These are phyloP conservation scores for Alternaria triticimaculans DNA, from an alignment of 2,329 filamentous ascomycete species.

Conservation along the genomic window DNA sequence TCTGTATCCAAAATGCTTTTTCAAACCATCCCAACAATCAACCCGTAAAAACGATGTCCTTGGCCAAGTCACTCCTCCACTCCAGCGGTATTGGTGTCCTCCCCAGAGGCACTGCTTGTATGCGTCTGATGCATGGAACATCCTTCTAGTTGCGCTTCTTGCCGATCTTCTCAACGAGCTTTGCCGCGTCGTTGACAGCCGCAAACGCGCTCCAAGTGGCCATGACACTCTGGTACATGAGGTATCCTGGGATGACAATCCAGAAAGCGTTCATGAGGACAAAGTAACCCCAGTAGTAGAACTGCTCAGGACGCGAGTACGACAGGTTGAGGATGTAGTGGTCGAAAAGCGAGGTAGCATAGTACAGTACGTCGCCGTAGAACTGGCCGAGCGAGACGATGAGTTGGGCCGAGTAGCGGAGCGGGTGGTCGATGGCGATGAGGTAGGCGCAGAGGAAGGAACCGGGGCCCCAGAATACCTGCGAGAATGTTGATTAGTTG, in stretches of 20 bases:
- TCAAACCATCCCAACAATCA: not conserved
- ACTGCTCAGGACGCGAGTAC: constrained; percentile 67
- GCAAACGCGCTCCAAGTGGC: constrained; percentile 44
- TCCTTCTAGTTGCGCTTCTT: constrained; percentile 40
- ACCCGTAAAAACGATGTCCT: not conserved
- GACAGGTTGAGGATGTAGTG: constrained; percentile 60
- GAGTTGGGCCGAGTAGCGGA: constrained; percentile 65
- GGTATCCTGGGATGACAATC: constrained; percentile 63
- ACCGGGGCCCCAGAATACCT: constrained; percentile 68
- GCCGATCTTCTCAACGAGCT: constrained; percentile 34
- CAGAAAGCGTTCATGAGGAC: constrained; percentile 71
- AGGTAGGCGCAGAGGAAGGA: constrained; percentile 64
- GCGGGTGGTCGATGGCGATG: constrained; percentile 61
- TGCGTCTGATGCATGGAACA: not conserved
- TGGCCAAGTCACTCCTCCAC: not conserved
- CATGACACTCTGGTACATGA: constrained; percentile 45
- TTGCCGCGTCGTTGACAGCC: constrained; percentile 46
- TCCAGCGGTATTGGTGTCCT: not conserved
- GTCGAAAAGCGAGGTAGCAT: constrained; percentile 68
- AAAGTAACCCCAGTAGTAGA: constrained; percentile 72
- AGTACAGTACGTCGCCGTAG: constrained; percentile 70
- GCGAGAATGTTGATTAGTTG: not conserved
- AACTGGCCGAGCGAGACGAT: constrained; percentile 69
- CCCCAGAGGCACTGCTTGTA: not conserved
- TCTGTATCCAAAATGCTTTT: not conserved